Base-by-base conservation (phyloP, 2,329 filamentous ascomycete genomes). In the Pseudocercospora fijiensis region DNA sequence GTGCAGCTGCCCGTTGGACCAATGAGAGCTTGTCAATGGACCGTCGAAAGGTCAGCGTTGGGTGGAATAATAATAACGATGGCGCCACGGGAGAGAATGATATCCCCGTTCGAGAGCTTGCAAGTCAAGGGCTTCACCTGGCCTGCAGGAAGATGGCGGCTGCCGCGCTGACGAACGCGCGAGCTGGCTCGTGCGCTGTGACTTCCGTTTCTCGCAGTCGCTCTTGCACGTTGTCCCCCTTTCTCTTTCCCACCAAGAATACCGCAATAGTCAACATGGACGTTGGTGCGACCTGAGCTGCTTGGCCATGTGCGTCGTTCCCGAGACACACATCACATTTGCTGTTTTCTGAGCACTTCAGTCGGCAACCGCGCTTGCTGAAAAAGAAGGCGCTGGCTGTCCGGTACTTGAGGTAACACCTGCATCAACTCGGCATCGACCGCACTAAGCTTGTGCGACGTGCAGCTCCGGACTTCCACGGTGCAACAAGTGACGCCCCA, bases 351-450 rank as follows among this genome's bases (percentile, higher is more conserved):
- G 49, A 52, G 24, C n/a, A 47, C 6, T 13, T 20, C 43, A 20
- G 49, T 27, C 49, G 49, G 49, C 49, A 52, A 24, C 9, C 49
- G 49, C 49, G 49, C 49, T 52, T 52, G 24, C 49, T 52, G 49
- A 26, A 27, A 52, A 52, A 26, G 16, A n/a, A n/a, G 20, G 13
- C 49, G 13, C 49, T 27, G 24, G 49, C 24, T 28, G 20, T 27
- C 49, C 24, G 49, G 49, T 52, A 52, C 24, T 52, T 52, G 20
- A 24, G 16, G 49, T 52, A 16, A 24, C 49, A 26, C 49, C 49
- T 52, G 49, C 49, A 52, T 52, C 20, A 52, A 52, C 49, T 26
- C 24, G 49, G 24, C 24, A 27, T 52, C 24, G 20, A 52, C 49
- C 16, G n/a, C 16, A 27, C 24, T 27, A 27, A 52, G 20, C 49